Conservation (phyloP, 2,329 filamentous ascomycete species). For the Diaporthe amygdali region DNA sequence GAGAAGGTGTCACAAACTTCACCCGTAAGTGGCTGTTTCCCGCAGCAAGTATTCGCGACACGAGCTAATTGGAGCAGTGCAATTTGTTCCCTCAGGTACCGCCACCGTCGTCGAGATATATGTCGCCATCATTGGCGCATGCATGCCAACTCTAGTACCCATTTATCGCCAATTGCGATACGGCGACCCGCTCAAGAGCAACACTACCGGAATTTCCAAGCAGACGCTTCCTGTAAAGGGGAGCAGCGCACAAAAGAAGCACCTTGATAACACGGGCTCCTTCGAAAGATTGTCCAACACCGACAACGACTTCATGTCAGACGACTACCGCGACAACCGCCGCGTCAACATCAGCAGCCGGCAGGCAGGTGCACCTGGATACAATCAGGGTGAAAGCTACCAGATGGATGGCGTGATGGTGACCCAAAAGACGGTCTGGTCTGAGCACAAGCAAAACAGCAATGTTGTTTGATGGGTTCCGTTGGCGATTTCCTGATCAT, state of each 20-base stretch:
- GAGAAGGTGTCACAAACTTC: not conserved
- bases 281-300: not conserved
- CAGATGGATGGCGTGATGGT: no score
- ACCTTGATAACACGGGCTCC: not conserved
- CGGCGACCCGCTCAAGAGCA: not conserved
- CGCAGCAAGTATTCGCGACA: not conserved
- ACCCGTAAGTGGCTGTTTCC: not conserved
- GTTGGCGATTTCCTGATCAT: no score
- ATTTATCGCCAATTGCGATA: conserved; percentile 29
- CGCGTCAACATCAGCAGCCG: no score
- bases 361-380: no score
- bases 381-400: no score
- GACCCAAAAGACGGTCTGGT: no score
- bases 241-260: not conserved
- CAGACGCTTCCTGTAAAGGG: not conserved
- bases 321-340: no score
- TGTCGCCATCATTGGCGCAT: conserved; percentile 28
- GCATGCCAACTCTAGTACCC: conserved; percentile 26
- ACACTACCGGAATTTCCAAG: not conserved
- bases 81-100: not conserved
- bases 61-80: not conserved
- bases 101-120: conserved; percentile 27
- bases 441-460: no score
- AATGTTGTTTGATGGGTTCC: no score
- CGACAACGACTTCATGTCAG: no score